Conservation (phyloP, 176 grass and related monocot genomes). For the Aegilops tauschii region DNA sequence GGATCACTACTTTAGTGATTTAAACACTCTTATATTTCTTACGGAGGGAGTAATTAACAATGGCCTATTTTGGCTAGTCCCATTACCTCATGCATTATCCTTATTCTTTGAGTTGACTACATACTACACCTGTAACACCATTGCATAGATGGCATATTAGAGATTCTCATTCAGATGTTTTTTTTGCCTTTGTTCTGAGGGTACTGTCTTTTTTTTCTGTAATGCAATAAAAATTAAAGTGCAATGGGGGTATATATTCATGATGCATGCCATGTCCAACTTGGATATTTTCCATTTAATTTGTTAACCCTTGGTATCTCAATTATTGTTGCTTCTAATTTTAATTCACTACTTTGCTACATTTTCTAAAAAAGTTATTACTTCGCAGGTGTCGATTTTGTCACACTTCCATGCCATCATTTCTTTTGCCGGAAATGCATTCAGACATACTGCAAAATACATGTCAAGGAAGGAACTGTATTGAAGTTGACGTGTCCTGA, state of each 20-base stretch:
- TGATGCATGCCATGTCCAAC: neutral
- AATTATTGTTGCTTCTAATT: slow-evolving; percentile 15
- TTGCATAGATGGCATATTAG: neutral
- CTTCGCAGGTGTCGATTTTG: slow-evolving; percentile 54
- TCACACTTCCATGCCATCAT: slow-evolving; percentile 77
- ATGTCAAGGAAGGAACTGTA: slow-evolving; percentile 69
- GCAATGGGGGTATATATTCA: neutral
- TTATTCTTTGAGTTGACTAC: neutral
- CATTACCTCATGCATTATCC: neutral
- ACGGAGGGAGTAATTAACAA: neutral
- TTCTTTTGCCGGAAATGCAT: slow-evolving; percentile 83
- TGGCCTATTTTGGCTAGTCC: neutral
- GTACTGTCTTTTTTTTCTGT: neutral
- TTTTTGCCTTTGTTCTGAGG: neutral
- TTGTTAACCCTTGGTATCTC: slow-evolving; percentile 11
- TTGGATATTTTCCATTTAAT: slow-evolving; percentile 9
- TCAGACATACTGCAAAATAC: slow-evolving; percentile 65
- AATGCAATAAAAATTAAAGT: neutral
- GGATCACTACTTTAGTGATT: too few species aligned
- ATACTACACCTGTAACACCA: neutral
- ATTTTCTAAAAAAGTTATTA: neutral
- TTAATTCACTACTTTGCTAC: slow-evolving; percentile 6
- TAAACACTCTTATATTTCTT: too few species aligned
- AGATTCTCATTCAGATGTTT: neutral
- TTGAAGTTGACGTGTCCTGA: slow-evolving; percentile 69